phyloP scores from a whole-genome alignment of 2,329 filamentous ascomycete genomes.

The Apiospora hydei region DNA sequence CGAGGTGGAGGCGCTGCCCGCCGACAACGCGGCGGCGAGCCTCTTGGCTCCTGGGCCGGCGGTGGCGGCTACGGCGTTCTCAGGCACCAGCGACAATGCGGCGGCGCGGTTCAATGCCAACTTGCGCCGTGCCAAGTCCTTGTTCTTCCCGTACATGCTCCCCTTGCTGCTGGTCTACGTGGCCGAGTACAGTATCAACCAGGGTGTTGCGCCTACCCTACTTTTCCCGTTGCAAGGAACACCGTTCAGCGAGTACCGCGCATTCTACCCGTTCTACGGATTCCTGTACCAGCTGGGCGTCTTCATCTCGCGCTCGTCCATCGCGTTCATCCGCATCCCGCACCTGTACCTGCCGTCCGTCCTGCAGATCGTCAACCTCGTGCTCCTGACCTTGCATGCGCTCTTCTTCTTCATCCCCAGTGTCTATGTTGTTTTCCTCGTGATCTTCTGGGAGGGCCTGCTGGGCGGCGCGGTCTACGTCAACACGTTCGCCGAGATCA shows the following conservation, averaged over 20 bases:
- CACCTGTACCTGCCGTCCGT: constrained; percentile 82
- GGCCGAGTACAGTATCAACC: constrained; percentile 97
- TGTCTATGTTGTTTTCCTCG: constrained; percentile 83
- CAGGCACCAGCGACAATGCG: constrained; percentile 41
- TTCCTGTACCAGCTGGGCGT: constrained; percentile 96
- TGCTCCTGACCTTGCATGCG: constrained; percentile 76
- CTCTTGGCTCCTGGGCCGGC: constrained; percentile 55
- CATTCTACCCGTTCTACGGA: constrained; percentile 94
- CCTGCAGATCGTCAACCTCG: constrained; percentile 81
- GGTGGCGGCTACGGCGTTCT: constrained; percentile 49
- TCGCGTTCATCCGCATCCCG: constrained; percentile 84
- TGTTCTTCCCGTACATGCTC: constrained; percentile 86
- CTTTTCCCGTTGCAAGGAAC: constrained; percentile 80
- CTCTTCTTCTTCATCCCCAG: constrained; percentile 82
- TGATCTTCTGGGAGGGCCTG: constrained; percentile 94
- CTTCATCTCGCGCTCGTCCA: constrained; percentile 91
- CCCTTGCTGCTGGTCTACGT: constrained; percentile 92
- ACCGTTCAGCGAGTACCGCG: constrained; percentile 82
- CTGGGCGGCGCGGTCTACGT: constrained; percentile 93
- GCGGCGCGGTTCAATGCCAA: constrained; percentile 51
- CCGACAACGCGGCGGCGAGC: constrained; percentile 53
- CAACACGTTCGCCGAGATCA: constrained; percentile 94
- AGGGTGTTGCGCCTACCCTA: constrained; percentile 88
- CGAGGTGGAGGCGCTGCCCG: constrained; percentile 45
- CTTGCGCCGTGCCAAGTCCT: constrained; percentile 69